phyloP scores from a whole-genome alignment of 768 basidiomycete species.

The Tubosaeta brunneosetosa region DNA sequence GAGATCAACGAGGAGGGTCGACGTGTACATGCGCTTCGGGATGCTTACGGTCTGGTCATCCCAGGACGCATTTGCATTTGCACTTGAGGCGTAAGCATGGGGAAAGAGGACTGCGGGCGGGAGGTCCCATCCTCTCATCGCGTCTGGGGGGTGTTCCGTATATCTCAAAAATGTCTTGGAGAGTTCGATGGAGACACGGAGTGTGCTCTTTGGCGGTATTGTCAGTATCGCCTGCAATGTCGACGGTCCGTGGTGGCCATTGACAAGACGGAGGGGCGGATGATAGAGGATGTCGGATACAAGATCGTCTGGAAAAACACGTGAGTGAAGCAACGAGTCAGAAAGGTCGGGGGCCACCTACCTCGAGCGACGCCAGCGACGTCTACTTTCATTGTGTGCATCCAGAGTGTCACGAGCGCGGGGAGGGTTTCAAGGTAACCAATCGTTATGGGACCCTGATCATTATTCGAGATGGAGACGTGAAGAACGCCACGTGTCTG shows the following conservation, averaged over 20 bases:
- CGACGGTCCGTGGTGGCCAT: conserved; percentile 40
- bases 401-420: conserved; percentile 84
- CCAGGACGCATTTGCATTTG: conserved; percentile 1
- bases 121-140: conserved; percentile 91
- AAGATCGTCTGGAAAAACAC: conserved; percentile 47
- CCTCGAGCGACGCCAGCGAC: conserved; percentile 46
- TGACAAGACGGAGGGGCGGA: conserved; percentile 29
- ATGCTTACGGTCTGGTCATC: background rate
- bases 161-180: conserved; percentile 85
- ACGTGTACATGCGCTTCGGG: conserved; percentile 62
- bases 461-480: conserved; percentile 57
- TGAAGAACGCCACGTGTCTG: conserved; percentile 75
- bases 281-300: conserved; percentile 61
- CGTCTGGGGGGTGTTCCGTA: conserved; percentile 94
- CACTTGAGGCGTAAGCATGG: background rate
- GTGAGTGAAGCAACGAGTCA: too few relatives aligned
- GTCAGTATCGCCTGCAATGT: conserved; percentile 66
- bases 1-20: conserved; percentile 81
- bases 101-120: conserved; percentile 77
- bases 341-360: conserved; percentile 23
- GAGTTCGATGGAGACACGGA: conserved; percentile 68
- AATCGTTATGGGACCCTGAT: conserved; percentile 40
- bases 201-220: conserved; percentile 63
- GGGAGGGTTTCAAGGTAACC: conserved; percentile 91
- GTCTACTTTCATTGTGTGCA: conserved; percentile 65